phyloP scores from a whole-genome alignment of 2,329 filamentous ascomycete genomes.

The Pseudocercospora musae region DNA sequence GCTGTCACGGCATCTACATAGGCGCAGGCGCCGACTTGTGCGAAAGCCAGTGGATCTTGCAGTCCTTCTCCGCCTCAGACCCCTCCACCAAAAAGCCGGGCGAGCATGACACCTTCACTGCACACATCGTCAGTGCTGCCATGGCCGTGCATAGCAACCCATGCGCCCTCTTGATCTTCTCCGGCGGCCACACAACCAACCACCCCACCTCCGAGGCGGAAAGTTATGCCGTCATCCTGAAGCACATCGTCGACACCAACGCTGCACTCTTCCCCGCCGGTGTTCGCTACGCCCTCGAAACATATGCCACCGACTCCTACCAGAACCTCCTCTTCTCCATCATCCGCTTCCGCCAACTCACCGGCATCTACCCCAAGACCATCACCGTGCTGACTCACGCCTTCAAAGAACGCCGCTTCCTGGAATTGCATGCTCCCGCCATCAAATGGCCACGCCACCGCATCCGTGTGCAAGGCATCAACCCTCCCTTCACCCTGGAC shows the following conservation, averaged over 20 bases:
- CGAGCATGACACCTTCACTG: slow-evolving; percentile 75
- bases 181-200: slow-evolving; percentile 56
- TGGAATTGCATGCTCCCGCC: slow-evolving; percentile 40
- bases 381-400: slow-evolving; percentile 48
- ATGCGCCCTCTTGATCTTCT: slow-evolving; percentile 62
- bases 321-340: slow-evolving; percentile 80
- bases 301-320: slow-evolving; percentile 72
- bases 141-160: slow-evolving; percentile 46
- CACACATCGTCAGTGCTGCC: slow-evolving; percentile 68
- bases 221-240: slow-evolving; percentile 24
- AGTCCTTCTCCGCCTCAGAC: slow-evolving; percentile 62
- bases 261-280: slow-evolving; percentile 18
- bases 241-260: slow-evolving; percentile 21
- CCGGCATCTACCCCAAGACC: slow-evolving; percentile 40
- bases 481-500: slow-evolving; percentile 41
- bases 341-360: slow-evolving; percentile 48
- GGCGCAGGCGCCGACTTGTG: slow-evolving; percentile 38
- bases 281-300: slow-evolving; percentile 21
- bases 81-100: slow-evolving; percentile 47
- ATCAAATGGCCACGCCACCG: slow-evolving; percentile 43
- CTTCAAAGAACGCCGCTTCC: slow-evolving; percentile 46
- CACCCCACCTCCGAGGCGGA: slow-evolving; percentile 28
- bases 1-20: slow-evolving; percentile 77
- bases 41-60: slow-evolving; percentile 60
- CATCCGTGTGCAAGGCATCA: slow-evolving; percentile 44